Conservation (phyloP, 106 monocot species). For the Cymbidium sinense region DNA sequence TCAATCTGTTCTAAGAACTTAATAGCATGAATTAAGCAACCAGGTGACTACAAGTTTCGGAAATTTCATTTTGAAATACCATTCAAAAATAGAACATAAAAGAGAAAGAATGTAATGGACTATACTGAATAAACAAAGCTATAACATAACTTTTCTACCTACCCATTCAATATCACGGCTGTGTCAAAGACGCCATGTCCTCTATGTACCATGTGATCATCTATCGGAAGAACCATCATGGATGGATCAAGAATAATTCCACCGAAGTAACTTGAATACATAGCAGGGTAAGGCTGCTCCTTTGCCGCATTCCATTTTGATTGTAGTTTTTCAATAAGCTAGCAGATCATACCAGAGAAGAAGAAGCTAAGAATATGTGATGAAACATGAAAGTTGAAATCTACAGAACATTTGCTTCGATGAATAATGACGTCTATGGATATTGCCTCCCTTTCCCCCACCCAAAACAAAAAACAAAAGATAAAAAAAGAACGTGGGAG, state of each 20-base stretch:
- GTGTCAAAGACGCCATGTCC: constrained; percentile 83
- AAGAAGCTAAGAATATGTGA: neutral
- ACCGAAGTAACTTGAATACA: constrained; percentile 20
- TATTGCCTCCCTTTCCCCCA: no score
- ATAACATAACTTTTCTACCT: constrained; percentile 2
- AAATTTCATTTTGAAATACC: neutral
- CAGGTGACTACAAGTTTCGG: neutral
- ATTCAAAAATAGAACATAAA: no score
- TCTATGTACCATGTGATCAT: constrained; percentile 72
- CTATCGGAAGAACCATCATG: constrained; percentile 66
- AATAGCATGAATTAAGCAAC: no score
- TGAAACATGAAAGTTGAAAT: neutral
- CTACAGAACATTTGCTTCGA: neutral
- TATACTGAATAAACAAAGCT: neutral
- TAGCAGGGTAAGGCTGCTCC: neutral
- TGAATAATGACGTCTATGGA: no score
- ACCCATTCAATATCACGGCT: constrained; percentile 73
- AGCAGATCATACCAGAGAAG: neutral
- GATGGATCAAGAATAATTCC: constrained; percentile 73
- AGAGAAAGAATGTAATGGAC: neutral
- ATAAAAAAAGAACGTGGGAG: no score
- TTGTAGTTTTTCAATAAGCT: constrained; percentile 42
- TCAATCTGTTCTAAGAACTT: neutral
- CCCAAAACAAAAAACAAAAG: no score
- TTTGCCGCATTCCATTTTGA: constrained; percentile 1